Conservation (phyloP, 1,284 basidiomycete genomes). For the Trichosporon asahii region DNA sequence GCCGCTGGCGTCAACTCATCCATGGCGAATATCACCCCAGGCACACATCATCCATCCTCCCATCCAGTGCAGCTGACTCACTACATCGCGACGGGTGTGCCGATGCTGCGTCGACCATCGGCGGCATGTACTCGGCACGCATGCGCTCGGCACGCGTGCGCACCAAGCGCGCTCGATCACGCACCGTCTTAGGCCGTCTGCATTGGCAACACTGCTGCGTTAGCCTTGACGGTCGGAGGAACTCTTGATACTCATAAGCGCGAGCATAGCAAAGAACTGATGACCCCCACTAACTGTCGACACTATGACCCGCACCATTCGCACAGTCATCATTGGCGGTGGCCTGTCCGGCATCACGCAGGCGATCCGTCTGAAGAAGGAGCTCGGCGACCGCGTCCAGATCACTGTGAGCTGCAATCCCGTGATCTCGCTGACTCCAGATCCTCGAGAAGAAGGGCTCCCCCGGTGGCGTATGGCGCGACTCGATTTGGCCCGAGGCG, state of each 20-base stretch:
- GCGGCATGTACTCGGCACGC: background rate
- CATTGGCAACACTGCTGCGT: background rate
- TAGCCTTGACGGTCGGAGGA: background rate
- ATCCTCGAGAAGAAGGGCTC: constrained; percentile 26
- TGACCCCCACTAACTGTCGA: background rate
- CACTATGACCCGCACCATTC: constrained; percentile 9
- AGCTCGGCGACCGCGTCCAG: constrained; percentile 26
- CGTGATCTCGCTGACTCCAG: background rate
- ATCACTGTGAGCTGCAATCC: constrained; percentile 16
- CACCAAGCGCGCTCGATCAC: background rate
- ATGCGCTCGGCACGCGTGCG: background rate
- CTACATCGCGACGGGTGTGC: background rate
- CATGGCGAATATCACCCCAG: constrained; percentile 2
- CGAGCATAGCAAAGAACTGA: background rate
- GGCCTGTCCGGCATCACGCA: constrained; percentile 34
- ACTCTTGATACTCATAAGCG: background rate
- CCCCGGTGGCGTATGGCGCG: constrained; percentile 32
- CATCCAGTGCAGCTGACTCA: background rate
- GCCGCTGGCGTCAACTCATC: background rate
- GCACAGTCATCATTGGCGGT: constrained; percentile 23
- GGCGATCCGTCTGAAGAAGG: constrained; percentile 27
- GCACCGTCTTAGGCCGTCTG: background rate
- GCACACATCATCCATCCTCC: background rate
- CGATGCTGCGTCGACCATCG: background rate
- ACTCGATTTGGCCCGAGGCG: constrained; percentile 26